Conservation (phyloP, 73 alveolate species). For the Tetrahymena elliotti region DNA sequence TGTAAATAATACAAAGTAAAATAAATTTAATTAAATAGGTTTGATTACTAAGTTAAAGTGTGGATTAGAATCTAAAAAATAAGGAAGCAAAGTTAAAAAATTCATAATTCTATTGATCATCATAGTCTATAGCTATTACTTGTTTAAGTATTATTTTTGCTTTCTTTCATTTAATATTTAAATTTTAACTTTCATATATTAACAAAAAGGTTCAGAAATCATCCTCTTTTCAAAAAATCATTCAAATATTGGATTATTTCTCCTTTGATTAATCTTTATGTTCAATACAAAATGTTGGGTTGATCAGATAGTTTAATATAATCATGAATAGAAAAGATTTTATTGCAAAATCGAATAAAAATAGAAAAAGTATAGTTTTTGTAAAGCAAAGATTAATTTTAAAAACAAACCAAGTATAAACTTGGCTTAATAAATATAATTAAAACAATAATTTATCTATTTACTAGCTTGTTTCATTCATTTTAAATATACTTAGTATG, state of each 20-base stretch:
- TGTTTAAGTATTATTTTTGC: background rate
- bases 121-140: background rate
- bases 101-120: background rate
- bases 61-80: background rate
- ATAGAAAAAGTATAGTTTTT: background rate
- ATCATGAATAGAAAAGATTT: background rate
- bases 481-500: background rate
- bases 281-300: background rate
- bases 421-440: background rate
- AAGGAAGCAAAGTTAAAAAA: background rate
- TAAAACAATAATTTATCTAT: too few relatives aligned
- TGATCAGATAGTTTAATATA: background rate
- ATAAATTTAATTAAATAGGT: background rate
- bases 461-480: background rate
- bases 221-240: background rate
- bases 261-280: background rate
- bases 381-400: too few relatives aligned
- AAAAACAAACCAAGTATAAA: too few relatives aligned
- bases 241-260: background rate
- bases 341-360: background rate
- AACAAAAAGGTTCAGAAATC: background rate
- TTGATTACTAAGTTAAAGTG: background rate
- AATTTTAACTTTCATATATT: background rate
- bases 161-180: background rate
- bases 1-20: background rate